Evolutionary conservation across 2,329 filamentous ascomycete species (phyloP).

Genomic region (Thielaviopsis euricoi): DNA sequence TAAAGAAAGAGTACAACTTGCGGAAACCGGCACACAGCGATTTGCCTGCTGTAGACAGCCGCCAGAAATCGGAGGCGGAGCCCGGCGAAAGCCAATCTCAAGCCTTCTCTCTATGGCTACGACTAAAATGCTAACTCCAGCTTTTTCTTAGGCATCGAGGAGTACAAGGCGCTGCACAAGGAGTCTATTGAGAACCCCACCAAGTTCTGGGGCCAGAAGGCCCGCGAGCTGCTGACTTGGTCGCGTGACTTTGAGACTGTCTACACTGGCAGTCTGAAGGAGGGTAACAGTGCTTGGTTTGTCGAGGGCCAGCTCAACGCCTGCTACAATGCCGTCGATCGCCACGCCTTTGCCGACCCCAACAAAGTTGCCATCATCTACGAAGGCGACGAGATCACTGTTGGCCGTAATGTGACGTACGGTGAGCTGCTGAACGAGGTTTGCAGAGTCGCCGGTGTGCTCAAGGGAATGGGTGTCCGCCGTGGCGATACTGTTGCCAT

Average conservation of each 20-base stretch:
- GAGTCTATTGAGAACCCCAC: constrained; percentile 82
- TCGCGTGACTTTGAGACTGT: constrained; percentile 85
- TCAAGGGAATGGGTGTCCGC: constrained; percentile 90
- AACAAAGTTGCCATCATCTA: constrained; percentile 94
- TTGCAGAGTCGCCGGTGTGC: constrained; percentile 66
- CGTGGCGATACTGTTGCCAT: constrained; percentile 96
- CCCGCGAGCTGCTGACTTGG: constrained; percentile 82
- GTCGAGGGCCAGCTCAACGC: constrained; percentile 86
- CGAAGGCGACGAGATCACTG: constrained; percentile 79
- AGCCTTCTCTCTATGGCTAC: too few relatives aligned
- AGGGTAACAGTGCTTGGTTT: constrained; percentile 89
- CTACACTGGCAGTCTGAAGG: constrained; percentile 53
- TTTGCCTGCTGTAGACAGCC: not conserved
- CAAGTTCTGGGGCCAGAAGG: constrained; percentile 76
- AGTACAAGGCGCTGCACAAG: constrained; percentile 52
- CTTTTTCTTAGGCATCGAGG: constrained; percentile 36
- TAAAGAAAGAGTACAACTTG: too few relatives aligned
- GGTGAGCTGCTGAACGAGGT: constrained; percentile 86
- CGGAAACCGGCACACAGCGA: not conserved
- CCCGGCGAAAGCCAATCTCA: not conserved
- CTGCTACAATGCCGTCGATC: constrained; percentile 93
- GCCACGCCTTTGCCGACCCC: constrained; percentile 89
- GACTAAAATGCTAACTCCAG: not conserved
- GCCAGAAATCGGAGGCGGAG: not conserved
- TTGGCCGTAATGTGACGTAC: constrained; percentile 84